Evolutionary conservation across 2,329 filamentous ascomycete genomes (phyloP).

Genomic region (Pleurostoma richardsiae): DNA sequence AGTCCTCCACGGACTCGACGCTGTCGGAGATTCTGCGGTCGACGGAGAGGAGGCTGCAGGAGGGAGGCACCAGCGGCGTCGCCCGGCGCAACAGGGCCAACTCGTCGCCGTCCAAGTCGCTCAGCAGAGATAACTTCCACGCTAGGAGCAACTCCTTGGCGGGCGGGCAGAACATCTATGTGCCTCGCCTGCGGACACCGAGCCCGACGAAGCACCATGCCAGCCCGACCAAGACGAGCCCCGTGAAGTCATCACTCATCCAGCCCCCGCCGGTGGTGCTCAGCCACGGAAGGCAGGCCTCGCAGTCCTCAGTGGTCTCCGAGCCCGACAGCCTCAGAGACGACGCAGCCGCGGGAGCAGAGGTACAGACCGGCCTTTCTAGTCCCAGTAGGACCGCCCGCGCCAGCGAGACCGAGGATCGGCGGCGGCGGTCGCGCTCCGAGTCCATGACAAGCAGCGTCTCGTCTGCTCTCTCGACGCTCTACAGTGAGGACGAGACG

Average conservation of each 20-base stretch:
- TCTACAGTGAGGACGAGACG: slow-evolving; percentile 50
- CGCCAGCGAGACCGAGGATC: not conserved
- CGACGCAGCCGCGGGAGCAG: slow-evolving; percentile 21
- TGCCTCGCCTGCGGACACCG: slow-evolving; percentile 13
- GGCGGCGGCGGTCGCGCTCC: slow-evolving; percentile 4
- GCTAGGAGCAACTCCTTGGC: slow-evolving; percentile 8
- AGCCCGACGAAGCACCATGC: slow-evolving; percentile 16
- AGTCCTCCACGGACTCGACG: slow-evolving; percentile 38
- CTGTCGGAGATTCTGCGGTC: slow-evolving; percentile 45
- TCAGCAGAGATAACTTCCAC: not conserved
- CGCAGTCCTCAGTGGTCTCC: slow-evolving; percentile 25
- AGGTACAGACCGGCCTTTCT: too few species aligned
- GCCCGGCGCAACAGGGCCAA: slow-evolving; percentile 18
- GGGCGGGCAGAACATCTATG: too few species aligned
- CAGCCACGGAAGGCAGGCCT: slow-evolving; percentile 20
- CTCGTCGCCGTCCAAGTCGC: slow-evolving; percentile 16
- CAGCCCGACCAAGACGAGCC: too few species aligned
- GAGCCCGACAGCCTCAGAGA: slow-evolving; percentile 36
- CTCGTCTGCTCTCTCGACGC: slow-evolving; percentile 50
- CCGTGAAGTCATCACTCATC: too few species aligned
- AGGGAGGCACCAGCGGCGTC: slow-evolving; percentile 7
- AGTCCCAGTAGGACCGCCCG: too few species aligned
- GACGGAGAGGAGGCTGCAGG: slow-evolving; percentile 45
- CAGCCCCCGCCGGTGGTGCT: not conserved
- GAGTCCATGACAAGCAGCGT: slow-evolving; percentile 35